Evolutionary conservation across 805 yeast species (phyloP).

Genomic region (Ogataea neopini): DNA sequence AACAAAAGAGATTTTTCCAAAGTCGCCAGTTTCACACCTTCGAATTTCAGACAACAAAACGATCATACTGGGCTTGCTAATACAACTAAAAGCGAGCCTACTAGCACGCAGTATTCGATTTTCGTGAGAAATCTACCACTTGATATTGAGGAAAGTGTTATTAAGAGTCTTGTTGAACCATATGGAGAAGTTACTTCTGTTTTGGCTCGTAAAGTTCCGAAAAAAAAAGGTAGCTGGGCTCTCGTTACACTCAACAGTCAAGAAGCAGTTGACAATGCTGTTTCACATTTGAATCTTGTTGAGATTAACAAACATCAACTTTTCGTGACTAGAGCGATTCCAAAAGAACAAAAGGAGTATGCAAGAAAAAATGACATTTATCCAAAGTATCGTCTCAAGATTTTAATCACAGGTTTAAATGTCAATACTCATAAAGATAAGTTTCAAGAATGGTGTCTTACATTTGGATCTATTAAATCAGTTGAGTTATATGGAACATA

Average conservation of each 20-base stretch:
- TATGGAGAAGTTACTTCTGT: constrained; percentile 33
- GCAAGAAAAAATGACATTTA: constrained; percentile 19
- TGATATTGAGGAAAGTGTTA: constrained; percentile 25
- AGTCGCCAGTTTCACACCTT: constrained; percentile 17
- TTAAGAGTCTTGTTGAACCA: constrained; percentile 31
- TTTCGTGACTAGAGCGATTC: constrained; percentile 36
- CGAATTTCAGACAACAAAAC: constrained; percentile 4
- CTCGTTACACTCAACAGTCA: constrained; percentile 31
- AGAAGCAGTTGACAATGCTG: constrained; percentile 29
- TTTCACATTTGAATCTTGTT: constrained; percentile 28
- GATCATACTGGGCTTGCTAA: neutral
- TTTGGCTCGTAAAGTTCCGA: constrained; percentile 29
- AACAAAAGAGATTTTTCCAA: constrained; percentile 16
- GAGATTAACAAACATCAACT: constrained; percentile 32
- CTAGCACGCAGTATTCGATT: constrained; percentile 31
- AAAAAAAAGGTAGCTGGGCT: constrained; percentile 36
- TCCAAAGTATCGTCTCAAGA: constrained; percentile 27
- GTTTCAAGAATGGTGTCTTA: constrained; percentile 31
- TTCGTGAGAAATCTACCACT: constrained; percentile 36
- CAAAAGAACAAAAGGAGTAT: constrained; percentile 34
- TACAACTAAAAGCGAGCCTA: constrained; percentile 5
- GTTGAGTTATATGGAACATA: constrained; percentile 30
- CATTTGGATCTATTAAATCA: constrained; percentile 27
- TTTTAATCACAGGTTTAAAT: constrained; percentile 30
- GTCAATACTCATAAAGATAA: constrained; percentile 21